Evolutionary conservation across 2,329 filamentous ascomycete genomes (phyloP), one percentile per base, ranked within the genome.

Genomic region (Bimuria novae-zelandiae): DNA sequence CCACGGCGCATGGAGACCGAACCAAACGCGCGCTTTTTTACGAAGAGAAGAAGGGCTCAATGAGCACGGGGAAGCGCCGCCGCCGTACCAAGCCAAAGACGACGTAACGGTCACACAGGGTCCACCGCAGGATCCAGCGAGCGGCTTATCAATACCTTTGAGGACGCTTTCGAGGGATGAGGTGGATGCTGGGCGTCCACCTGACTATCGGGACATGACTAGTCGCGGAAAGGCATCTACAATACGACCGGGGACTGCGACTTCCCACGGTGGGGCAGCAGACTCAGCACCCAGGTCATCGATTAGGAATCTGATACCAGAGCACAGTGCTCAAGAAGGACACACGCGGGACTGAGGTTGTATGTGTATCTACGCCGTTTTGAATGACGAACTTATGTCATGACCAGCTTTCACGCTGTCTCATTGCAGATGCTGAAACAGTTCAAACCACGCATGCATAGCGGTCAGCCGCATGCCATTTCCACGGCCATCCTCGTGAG

Each of bases 31-130:
- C 14, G 45, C 55, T 12, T 44, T 63, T 17, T 25, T 61, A 7
- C 61, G 66, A 25, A 62, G 61, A 11, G 76, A 80, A 40, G 85
- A 88, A 57, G 86, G 86, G 0, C 69, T 88, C 51, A 80, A 88
- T 64, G 85, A 87, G 72, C 70, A 80, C 37, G 86, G 85, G 23
- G 84, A 88, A 67, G 83, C 85, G 8, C 86, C 86, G 44, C 86
- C 86, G 42, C 84, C 85, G 0, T 89, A 89, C 66, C 76, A 62
- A 61, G 75, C 51, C 0, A 75, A 73, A 54, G 58, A 54, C 21
- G 62, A 69, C 12, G 60, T 50, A 52, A 42, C 62, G 39, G 54
- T 55, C 7, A 17, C 51, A 52, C 51, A 57, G n/a, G 42, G 35
- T 14, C 23, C 44, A 7, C 30, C 39, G 16, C 40, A 47, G 1